Evolutionary conservation across 2,329 filamentous ascomycete species (phyloP).

Genomic region (Trichoderma sp.): DNA sequence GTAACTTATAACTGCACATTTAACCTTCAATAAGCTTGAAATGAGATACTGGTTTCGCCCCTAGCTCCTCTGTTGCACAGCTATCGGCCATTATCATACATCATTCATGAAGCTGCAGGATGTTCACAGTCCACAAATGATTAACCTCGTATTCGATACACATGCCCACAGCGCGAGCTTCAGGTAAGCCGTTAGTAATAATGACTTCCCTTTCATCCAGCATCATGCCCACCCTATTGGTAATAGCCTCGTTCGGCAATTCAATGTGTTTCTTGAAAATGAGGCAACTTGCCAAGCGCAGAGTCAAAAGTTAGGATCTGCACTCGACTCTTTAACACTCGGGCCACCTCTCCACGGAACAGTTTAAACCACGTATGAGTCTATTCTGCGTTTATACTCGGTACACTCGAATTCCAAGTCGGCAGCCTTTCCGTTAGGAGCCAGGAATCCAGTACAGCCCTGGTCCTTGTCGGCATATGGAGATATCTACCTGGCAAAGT

Average conservation of each 20-base stretch:
- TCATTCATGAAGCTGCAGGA: neutral
- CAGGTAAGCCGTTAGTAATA: neutral
- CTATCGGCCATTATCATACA: neutral
- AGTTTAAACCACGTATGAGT: neutral
- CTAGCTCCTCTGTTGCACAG: neutral
- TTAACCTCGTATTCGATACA: neutral
- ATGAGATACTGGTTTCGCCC: neutral
- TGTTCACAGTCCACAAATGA: neutral
- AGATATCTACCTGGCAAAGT: neutral
- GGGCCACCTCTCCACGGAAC: neutral
- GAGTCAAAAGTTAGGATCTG: neutral
- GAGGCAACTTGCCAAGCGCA: neutral
- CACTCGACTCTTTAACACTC: neutral
- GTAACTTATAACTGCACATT: neutral
- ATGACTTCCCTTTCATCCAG: neutral
- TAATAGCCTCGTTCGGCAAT: neutral
- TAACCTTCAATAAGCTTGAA: neutral
- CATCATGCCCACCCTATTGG: neutral
- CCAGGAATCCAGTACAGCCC: neutral
- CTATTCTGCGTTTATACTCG: neutral
- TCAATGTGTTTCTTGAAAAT: neutral
- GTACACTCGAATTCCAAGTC: neutral
- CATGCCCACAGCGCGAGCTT: neutral
- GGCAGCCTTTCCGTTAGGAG: neutral
- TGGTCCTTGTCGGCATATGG: neutral